Evolutionary conservation across 129 eudicot species (phyloP), one percentile per base, ranked within the genome.

Genomic region (Helianthus tuberosus): DNA sequence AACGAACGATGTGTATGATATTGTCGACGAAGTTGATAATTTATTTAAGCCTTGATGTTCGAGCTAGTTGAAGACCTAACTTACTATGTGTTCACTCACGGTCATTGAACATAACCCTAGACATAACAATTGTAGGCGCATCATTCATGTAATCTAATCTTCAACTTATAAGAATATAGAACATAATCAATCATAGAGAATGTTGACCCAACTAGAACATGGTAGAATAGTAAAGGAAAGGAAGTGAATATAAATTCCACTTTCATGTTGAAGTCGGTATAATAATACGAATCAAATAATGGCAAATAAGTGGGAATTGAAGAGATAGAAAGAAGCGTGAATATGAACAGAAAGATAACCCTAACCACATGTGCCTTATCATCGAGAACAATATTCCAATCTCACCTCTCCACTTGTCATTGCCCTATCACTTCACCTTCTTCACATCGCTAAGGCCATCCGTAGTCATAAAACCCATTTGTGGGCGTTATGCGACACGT

Each of bases 251-350:
- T 25, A 35, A 61, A 17, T 39, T 54, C 35, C 32, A 25, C 46
- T 64, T 64, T 43, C 1, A 48, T 74, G 41, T 48, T 74, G 64
- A 57, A 23, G 73, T 54, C 17, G 44, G 23, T 66, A 52, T 66
- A 43, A 66, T 73, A 75, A 75, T 75, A 54, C 53, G 73, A 75
- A 75, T 75, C 46, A 65, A 75, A 75, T 49, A 65, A 53, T 52
- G 47, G 66, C 15, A 75, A 64, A 64, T 20, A 75, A 75, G 72
- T 75, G 79, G 79, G 72, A 64, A 11, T n/a, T n/a, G n/a, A 20
- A 20, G n/a, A 51, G 53, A 53, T 23, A 10, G 64, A 75, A 53
- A 20, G 23, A 20, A 20, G 67, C 79, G 27, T 66, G 73, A 43
- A 53, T 11, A 65, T 23, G 66, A 66, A 75, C 14, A 51, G 73